Evolutionary conservation across 192 early-diverging fungal species (phyloP), one percentile per base, ranked within the genome.

Genomic region (Pecoramyces ruminantium): DNA sequence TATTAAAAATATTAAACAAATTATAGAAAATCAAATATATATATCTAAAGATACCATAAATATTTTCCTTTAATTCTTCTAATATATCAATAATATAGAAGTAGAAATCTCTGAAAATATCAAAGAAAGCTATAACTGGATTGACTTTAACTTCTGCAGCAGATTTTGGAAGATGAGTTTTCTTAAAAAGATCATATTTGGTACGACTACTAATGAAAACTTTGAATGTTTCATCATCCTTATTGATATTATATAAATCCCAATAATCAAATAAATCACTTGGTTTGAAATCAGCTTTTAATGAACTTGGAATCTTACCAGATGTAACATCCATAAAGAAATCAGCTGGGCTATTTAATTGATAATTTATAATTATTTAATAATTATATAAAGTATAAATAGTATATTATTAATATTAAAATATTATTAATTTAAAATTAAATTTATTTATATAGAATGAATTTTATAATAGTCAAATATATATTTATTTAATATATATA

Each of bases 281-380:
- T 4, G 89, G 86, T 78, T 84, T 83, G 79, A 88, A 87, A 51
- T 82, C 81, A 82, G 85, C 82, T 28, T 84, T 78, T 39, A 81
- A 79, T 25, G 80, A 79, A 27, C 86, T 86, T 28, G 87, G 84
- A 28, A 89, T 84, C 28, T 85, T 85, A 78, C 89, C 89, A 28
- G 91, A 86, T 2, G 86, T 86, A n/a, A 92, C 87, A 80, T 92
- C 91, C 91, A 92, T 92, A 80, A 87, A 92, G 58, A 89, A 92
- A 79, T 92, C 91, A 14, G 89, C 85, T 0, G 87, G 88, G 28
- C 85, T 86, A 28, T 84, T 86, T 21, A n/a, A n/a, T n/a, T n/a
- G n/a, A n/a, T n/a, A n/a, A n/a, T n/a, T n/a, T n/a, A n/a, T n/a
- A n/a, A n/a, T n/a, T n/a, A n/a, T n/a, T n/a, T n/a, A n/a, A n/a